Base-by-base conservation (phyloP, 2,329 filamentous ascomycete species). In the Fusarium caatingaense region DNA sequence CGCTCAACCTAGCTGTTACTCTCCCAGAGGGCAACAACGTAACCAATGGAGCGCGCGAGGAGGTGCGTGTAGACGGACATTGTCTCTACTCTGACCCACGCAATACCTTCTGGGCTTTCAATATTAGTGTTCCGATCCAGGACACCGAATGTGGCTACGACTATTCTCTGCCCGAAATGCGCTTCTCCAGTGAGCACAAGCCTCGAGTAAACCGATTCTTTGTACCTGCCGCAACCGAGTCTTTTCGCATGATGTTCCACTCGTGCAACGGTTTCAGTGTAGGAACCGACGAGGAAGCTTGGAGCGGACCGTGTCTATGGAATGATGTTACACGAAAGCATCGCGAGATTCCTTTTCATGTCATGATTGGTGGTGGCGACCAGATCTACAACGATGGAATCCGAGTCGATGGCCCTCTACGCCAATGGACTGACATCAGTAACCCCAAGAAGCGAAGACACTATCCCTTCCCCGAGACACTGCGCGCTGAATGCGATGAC, bases 191-290 rank as follows among this genome's bases (percentile, higher is more conserved):
- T 69, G 81, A 83, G 41, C 84, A 83, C 68, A 88, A 89, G 77
- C 84, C 85, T 9, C 83, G 82, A 63, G 80, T 78, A 83, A 97
- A 86, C 82, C 88, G 72, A 51, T 99, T 99, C 80, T 97, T 92
- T 85, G 89, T 98, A 7, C 95, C 96, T 15, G 93, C 92, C 15
- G 85, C 86, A 61, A 88, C 89, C 46, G 91, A 98, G 80, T 92
- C 93, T 7, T 98, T 99, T 95, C 93, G 97, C 77, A 92, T 98
- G 77, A 97, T 98, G 93, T 99, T 98, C 81, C 92, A 98, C 83
- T 97, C 93, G 60, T 98, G 96, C 83, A 99, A 99, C 79, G 97
- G 96, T 18, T 99, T 99, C 83, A 95, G 92, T 72, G 87, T 96
- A 41, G 92, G 92, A 56, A 95, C 93, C 6, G 92, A 97, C 78